Percentiles rank a stretch among this genome's conserved stretches.
These are phyloP conservation scores for Colletotrichum siamense DNA, from an alignment of 2,329 filamentous ascomycete species.

Conservation along the genomic window DNA sequence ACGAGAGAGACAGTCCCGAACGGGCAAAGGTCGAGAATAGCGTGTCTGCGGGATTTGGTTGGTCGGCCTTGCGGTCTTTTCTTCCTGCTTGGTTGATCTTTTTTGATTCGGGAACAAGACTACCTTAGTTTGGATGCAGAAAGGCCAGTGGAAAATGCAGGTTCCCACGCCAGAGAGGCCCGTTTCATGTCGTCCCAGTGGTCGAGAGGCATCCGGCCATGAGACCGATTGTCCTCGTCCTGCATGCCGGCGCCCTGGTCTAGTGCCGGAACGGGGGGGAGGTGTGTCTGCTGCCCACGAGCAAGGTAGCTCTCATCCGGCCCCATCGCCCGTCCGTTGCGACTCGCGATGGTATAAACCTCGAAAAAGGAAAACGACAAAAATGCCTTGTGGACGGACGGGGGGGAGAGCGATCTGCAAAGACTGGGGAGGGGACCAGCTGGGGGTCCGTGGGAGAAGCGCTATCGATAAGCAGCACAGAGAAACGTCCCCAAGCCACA, in stretches of 20 bases:
- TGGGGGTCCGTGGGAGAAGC: conserved; percentile 5
- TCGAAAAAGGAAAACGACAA: background rate
- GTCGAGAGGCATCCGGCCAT: background rate
- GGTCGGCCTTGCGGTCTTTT: background rate
- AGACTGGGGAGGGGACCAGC: background rate
- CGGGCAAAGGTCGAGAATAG: background rate
- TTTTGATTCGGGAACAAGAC: background rate
- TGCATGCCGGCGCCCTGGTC: background rate
- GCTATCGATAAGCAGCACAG: conserved; percentile 18
- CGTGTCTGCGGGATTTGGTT: conserved; percentile 1
- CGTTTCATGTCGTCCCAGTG: conserved; percentile 17
- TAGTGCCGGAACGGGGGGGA: background rate
- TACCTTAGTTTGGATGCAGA: background rate
- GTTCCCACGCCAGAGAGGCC: background rate
- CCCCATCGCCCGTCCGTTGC: conserved; percentile 3
- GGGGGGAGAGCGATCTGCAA: background rate
- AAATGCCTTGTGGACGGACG: background rate
- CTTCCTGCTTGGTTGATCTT: background rate
- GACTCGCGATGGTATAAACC: background rate
- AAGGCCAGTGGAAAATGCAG: background rate
- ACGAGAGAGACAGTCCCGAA: background rate
- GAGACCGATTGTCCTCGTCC: conserved; percentile 6
- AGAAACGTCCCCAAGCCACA: background rate
- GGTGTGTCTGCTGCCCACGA: background rate
- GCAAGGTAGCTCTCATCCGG: background rate